phyloP scores from a whole-genome alignment of 1,139 yeast genomes.

The Tardiomyces depauwii region DNA sequence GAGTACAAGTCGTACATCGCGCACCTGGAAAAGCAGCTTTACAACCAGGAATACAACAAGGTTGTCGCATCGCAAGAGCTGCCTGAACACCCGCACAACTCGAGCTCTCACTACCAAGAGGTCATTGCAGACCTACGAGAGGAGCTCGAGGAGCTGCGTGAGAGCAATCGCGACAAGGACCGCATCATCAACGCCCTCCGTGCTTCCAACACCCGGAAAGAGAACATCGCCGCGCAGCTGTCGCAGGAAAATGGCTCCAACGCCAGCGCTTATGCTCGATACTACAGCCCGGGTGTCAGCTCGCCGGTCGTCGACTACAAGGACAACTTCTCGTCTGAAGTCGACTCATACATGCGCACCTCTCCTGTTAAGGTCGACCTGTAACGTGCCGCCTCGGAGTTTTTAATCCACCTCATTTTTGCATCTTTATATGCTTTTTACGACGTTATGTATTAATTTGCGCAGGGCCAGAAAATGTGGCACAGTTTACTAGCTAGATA shows the following conservation, averaged over 20 bases:
- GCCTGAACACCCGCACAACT: background rate
- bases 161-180: constrained; percentile 56
- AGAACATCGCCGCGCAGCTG: constrained; percentile 11
- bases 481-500: no score
- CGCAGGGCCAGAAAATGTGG: no score
- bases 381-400: background rate
- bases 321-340: background rate
- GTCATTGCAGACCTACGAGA: constrained; percentile 52
- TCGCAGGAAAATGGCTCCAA: constrained; percentile 1
- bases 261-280: constrained; percentile 12
- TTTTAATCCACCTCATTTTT: background rate
- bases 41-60: constrained; percentile 21
- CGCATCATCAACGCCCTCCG: constrained; percentile 61
- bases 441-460: no score
- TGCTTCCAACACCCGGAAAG: constrained; percentile 19
- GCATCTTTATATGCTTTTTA: background rate
- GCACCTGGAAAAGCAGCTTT: constrained; percentile 51
- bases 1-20: constrained; percentile 53
- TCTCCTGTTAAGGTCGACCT: background rate
- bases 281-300: constrained; percentile 6
- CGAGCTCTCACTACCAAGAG: constrained; percentile 10
- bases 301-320: background rate
- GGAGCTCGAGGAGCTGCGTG: constrained; percentile 56
- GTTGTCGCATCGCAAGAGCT: background rate
- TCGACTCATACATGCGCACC: background rate